These are phyloP conservation scores for Uronychia setigera DNA, from an alignment of 73 alveolate species.

Conservation along the genomic window DNA sequence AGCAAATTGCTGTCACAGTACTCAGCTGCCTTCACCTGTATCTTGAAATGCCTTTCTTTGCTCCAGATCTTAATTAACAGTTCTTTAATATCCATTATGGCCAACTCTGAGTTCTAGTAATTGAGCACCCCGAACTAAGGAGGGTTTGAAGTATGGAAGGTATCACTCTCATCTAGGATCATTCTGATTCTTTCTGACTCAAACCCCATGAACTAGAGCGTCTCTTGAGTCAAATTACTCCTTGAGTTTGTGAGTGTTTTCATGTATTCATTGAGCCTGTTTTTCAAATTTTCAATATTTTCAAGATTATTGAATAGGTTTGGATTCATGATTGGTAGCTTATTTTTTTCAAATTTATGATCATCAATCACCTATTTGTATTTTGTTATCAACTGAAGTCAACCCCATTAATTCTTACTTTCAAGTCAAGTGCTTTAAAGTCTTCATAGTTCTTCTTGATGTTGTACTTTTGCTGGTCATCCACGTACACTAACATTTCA, in stretches of 20 bases:
- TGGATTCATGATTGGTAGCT: background rate
- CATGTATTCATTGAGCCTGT: background rate
- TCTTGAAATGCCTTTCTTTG: background rate
- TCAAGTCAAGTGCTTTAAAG: background rate
- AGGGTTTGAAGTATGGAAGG: too few species aligned
- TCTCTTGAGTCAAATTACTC: background rate
- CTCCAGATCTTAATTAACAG: background rate
- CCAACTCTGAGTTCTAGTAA: too few species aligned
- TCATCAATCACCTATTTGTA: background rate
- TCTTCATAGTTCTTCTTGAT: background rate
- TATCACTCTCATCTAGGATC: background rate
- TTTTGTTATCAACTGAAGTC: background rate
- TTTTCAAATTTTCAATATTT: background rate
- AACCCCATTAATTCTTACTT: background rate
- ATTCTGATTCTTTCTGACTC: background rate
- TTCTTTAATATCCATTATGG: background rate
- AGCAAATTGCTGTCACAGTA: background rate
- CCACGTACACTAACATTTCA: background rate
- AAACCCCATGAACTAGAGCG: constrained; percentile 1
- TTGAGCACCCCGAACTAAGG: too few species aligned
- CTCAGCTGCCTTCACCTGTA: background rate
- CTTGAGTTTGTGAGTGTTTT: background rate
- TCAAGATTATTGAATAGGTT: background rate
- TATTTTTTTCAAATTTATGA: too few species aligned
- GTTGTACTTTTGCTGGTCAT: background rate